These are phyloP conservation scores for Solanum aculeatissimum DNA, from an alignment of 305 asterid genomes.

Conservation along the genomic window DNA sequence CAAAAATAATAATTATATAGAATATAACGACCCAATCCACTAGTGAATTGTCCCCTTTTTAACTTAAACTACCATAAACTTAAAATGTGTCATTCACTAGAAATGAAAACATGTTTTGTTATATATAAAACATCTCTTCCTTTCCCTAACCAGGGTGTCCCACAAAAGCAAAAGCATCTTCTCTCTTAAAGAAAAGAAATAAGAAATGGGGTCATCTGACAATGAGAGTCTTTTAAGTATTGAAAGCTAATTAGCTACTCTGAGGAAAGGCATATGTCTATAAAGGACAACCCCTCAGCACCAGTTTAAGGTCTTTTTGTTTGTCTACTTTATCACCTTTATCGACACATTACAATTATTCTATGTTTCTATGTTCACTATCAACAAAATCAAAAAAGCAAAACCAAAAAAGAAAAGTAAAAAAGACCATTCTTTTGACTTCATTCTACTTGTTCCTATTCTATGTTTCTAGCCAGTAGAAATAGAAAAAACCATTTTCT, in stretches of 20 bases:
- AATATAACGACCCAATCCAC: too few species aligned
- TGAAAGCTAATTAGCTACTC: neutral
- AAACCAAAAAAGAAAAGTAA: neutral
- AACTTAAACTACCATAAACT: too few species aligned
- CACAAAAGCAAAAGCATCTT: too few species aligned
- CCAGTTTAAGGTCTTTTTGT: neutral
- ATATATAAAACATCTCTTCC: too few species aligned
- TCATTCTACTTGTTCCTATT: neutral
- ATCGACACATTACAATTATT: conserved; percentile 2
- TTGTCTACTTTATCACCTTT: conserved; percentile 6
- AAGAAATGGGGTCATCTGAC: neutral
- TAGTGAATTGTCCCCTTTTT: too few species aligned
- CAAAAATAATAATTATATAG: too few species aligned
- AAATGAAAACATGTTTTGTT: too few species aligned
- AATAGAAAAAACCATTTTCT: neutral
- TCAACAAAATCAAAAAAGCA: conserved; percentile 1
- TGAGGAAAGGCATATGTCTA: neutral
- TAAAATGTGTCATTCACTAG: too few species aligned
- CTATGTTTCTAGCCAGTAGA: neutral
- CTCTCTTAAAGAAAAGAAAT: too few species aligned
- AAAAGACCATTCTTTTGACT: neutral
- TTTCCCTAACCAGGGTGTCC: too few species aligned
- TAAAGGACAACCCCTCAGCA: neutral
- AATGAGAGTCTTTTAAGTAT: neutral
- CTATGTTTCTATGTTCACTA: conserved; percentile 2